Evolutionary conservation across 257 asterid species (phyloP).

Genomic region (Mentha longifolia): DNA sequence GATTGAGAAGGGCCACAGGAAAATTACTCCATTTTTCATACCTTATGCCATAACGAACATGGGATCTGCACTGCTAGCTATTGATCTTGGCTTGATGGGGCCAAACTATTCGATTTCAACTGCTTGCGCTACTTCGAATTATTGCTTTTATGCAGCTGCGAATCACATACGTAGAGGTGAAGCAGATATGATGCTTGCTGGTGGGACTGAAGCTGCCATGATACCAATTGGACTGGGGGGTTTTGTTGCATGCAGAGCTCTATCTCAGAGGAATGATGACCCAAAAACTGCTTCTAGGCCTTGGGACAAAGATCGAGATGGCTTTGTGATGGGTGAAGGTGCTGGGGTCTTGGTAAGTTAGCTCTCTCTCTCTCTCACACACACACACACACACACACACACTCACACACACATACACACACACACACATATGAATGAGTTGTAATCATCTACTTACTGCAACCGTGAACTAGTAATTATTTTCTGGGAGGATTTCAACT

Average conservation of each 20-base stretch:
- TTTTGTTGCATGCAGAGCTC: conserved; percentile 74
- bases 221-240: conserved; percentile 65
- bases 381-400: no score
- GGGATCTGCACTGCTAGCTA: conserved; percentile 64
- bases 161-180: conserved; percentile 72
- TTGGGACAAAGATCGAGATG: conserved; percentile 69
- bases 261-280: conserved; percentile 72
- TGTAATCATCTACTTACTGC: neutral
- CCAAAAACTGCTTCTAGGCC: conserved; percentile 77
- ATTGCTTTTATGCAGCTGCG: conserved; percentile 71
- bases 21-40: conserved; percentile 56
- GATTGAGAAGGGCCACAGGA: conserved; percentile 53
- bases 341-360: conserved; percentile 61
- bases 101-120: conserved; percentile 74
- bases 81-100: conserved; percentile 74
- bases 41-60: conserved; percentile 59
- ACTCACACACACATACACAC: no score
- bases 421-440: neutral
- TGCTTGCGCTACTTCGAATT: conserved; percentile 76
- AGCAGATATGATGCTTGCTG: conserved; percentile 73
- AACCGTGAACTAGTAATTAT: neutral
- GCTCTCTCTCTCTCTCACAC: neutral
- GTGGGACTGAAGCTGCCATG: conserved; percentile 73
- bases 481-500: conserved; percentile 4
- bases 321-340: conserved; percentile 70